phyloP scores from a whole-genome alignment of 805 yeast genomes.

The Cyberlindnera americana region DNA sequence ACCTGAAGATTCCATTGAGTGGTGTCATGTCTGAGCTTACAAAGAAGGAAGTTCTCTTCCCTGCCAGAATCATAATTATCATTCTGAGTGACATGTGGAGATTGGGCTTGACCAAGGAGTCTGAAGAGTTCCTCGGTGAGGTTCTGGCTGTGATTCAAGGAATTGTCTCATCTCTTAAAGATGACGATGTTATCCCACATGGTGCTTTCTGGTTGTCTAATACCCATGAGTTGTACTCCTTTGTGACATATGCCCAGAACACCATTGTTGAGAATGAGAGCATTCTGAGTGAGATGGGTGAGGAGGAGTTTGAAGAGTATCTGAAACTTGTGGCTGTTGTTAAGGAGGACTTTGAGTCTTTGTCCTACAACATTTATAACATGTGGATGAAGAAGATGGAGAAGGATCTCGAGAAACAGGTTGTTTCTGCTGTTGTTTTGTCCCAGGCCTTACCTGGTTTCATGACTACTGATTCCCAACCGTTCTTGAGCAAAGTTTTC shows the following conservation, averaged over 20 bases:
- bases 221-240: slow-evolving; percentile 91
- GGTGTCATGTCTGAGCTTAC: slow-evolving; percentile 80
- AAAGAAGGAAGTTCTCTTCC: slow-evolving; percentile 90
- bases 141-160: slow-evolving; percentile 84
- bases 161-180: slow-evolving; percentile 73
- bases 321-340: slow-evolving; percentile 85
- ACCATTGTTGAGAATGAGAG: slow-evolving; percentile 85
- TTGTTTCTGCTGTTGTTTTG: slow-evolving; percentile 90
- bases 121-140: slow-evolving; percentile 87
- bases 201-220: slow-evolving; percentile 98
- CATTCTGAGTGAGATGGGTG: slow-evolving; percentile 79
- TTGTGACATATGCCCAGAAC: slow-evolving; percentile 89
- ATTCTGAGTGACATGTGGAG: slow-evolving; percentile 98
- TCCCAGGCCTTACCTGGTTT: slow-evolving; percentile 97
- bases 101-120: slow-evolving; percentile 85
- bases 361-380: slow-evolving; percentile 90
- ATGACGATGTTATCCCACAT: slow-evolving; percentile 81
- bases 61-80: slow-evolving; percentile 90
- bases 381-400: slow-evolving; percentile 97
- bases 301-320: slow-evolving; percentile 86
- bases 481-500: slow-evolving; percentile 81
- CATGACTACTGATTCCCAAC: slow-evolving; percentile 75
- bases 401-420: slow-evolving; percentile 84
- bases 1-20: slow-evolving; percentile 80
- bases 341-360: slow-evolving; percentile 88